phyloP scores from a whole-genome alignment of 352 stramenopile genomes.

The Pythium vanterpoolii region DNA sequence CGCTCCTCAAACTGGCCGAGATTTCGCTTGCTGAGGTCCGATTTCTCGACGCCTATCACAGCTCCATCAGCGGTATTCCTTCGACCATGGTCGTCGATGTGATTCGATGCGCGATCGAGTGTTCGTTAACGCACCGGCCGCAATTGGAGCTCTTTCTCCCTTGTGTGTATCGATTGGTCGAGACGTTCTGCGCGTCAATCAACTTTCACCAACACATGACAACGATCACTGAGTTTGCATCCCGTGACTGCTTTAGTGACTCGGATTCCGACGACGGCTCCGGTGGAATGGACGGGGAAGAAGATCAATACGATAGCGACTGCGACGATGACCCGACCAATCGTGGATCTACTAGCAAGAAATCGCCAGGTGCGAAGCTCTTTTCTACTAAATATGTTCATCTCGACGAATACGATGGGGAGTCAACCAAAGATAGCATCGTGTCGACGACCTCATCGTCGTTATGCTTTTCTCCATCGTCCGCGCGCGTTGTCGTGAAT shows the following conservation, averaged over 20 bases:
- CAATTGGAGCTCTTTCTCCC: conserved; percentile 50
- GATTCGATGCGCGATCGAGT: conserved; percentile 54
- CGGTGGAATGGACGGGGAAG: conserved; percentile 31
- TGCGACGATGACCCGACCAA: conserved; percentile 13
- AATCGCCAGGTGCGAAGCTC: conserved; percentile 1
- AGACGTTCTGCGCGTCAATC: conserved; percentile 61
- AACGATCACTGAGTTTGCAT: conserved; percentile 70
- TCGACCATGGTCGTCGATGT: conserved; percentile 53
- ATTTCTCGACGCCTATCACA: conserved; percentile 60
- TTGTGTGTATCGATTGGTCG: conserved; percentile 45
- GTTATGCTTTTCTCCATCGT: conserved; percentile 36
- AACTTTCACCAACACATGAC: conserved; percentile 78
- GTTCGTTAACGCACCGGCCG: conserved; percentile 31
- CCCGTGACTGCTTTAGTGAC: conserved; percentile 73
- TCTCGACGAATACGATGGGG: conserved; percentile 12
- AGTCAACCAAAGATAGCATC: conserved; percentile 22
- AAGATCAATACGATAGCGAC: conserved; percentile 23
- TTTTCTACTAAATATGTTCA: background rate
- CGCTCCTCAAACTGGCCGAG: conserved; percentile 48
- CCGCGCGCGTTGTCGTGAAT: conserved; percentile 54
- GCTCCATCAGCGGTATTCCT: conserved; percentile 42
- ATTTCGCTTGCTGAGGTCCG: conserved; percentile 58
- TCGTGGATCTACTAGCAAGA: background rate
- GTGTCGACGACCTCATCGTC: conserved; percentile 10
- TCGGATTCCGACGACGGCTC: conserved; percentile 68